Evolutionary conservation across 768 basidiomycete species (phyloP), one percentile per base, ranked within the genome.

Genomic region (Austroboletus eburneus): DNA sequence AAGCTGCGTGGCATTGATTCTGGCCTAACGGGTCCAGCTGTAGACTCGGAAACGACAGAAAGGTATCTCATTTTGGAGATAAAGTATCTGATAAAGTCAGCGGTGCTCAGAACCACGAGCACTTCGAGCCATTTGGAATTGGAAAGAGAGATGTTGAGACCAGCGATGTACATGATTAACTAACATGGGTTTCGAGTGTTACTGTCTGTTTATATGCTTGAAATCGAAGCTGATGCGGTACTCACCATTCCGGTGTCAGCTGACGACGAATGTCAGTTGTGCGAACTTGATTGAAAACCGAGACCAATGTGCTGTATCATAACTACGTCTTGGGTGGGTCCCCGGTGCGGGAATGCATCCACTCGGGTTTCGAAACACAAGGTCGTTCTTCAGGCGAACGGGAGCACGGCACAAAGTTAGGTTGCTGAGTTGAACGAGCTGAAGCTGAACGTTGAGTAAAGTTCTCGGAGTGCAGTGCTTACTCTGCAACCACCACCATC

Each of bases 11-110:
- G 44, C 34, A 52, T 42, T n/a, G 47, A 45, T 27, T 57, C 57
- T 9, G 52, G 32, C 18, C 51, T 41, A 5, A 66, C 45, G 3
- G 43, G 46, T 2, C 61, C 63, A 25, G 42, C 50, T 38, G 49
- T 47, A 10, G 41, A 45, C 30, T 50, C 36, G 32, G 55, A 45
- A 4, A 45, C 1, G 27, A 29, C 23, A 2, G 42, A 41, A 6
- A 23, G 9, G 6, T 3, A 5, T 34, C 23, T 50, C 0, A 33
- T 20, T 14, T 14, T 27, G 36, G 16, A 0, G 21, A 46, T 20
- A 27, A 1, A 27, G 40, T 34, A 2, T 23, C 48, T 34, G 27
- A 57, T 2, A 10, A 39, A 54, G 12, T 51, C 44, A 5, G 21
- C 41, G 9, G 59, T 57, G 29, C 39, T 52, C 33, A 51, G 14